These are phyloP conservation scores for Decorospora gaudefroyi DNA, from an alignment of 2,329 filamentous ascomycete species.

Conservation along the genomic window DNA sequence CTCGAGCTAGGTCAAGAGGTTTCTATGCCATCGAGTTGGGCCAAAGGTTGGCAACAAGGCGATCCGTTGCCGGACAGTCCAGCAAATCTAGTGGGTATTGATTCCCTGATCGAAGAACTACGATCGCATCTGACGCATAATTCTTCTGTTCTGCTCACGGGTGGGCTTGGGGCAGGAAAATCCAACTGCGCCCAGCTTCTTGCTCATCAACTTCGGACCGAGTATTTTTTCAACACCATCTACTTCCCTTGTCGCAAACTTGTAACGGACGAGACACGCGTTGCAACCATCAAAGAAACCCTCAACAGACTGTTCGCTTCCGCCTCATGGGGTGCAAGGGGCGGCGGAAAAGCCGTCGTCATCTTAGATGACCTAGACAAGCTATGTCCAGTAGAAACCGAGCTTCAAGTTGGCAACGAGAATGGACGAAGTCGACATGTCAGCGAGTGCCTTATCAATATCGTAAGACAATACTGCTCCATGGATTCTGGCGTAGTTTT, in stretches of 20 bases:
- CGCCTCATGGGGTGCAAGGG: slow-evolving; percentile 86
- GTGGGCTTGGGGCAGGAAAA: slow-evolving; percentile 88
- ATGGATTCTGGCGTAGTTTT: slow-evolving; percentile 80
- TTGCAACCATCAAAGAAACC: slow-evolving; percentile 89
- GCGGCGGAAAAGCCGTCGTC: slow-evolving; percentile 81
- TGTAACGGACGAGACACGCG: slow-evolving; percentile 86
- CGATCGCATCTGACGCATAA: slow-evolving; percentile 77
- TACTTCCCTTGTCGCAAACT: slow-evolving; percentile 88
- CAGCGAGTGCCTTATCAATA: slow-evolving; percentile 82
- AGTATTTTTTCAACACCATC: slow-evolving; percentile 77
- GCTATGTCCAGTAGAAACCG: slow-evolving; percentile 89
- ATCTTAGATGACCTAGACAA: slow-evolving; percentile 93
- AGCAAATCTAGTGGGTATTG: slow-evolving; percentile 79
- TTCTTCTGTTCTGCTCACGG: slow-evolving; percentile 87
- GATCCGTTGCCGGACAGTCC: slow-evolving; percentile 60
- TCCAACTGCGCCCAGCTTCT: slow-evolving; percentile 77
- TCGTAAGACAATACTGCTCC: slow-evolving; percentile 82
- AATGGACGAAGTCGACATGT: slow-evolving; percentile 91
- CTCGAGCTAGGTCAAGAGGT: slow-evolving; percentile 79
- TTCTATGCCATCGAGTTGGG: slow-evolving; percentile 62
- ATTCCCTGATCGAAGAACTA: slow-evolving; percentile 72
- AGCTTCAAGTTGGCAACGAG: slow-evolving; percentile 89
- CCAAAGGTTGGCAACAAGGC: slow-evolving; percentile 56
- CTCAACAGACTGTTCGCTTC: slow-evolving; percentile 82
- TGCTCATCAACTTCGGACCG: slow-evolving; percentile 71